A percentile compares a stretch with the other conserved stretches of the same genome.
Conservation (phyloP, 805 yeast species). For the Candida easanensis region DNA sequence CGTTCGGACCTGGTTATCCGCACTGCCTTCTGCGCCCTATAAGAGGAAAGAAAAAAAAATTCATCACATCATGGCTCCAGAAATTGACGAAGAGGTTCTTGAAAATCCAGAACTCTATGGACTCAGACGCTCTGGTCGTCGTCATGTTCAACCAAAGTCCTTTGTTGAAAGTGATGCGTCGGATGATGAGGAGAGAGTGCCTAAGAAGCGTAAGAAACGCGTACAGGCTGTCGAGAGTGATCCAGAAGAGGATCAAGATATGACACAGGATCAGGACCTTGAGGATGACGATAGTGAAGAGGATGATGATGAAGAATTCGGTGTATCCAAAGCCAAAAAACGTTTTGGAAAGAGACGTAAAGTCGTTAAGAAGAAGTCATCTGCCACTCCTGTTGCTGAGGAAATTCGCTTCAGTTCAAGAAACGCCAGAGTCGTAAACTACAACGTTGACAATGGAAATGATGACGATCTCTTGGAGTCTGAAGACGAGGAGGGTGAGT, state of each 20-base stretch:
- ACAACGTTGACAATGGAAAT: conserved; percentile 64
- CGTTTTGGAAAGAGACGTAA: conserved; percentile 24
- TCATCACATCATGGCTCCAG: neutral
- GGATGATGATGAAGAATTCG: conserved; percentile 39
- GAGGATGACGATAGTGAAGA: conserved; percentile 33
- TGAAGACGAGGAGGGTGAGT: conserved; percentile 24
- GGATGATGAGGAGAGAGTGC: conserved; percentile 22
- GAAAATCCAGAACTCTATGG: conserved; percentile 83
- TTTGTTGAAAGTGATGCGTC: conserved; percentile 26
- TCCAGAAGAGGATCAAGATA: conserved; percentile 29
- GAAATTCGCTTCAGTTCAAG: conserved; percentile 81
- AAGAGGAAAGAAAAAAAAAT: neutral
- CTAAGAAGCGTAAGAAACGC: conserved; percentile 30
- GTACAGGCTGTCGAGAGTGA: conserved; percentile 9
- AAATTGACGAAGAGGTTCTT: conserved; percentile 51
- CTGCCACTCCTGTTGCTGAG: conserved; percentile 22
- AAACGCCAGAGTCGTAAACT: conserved; percentile 62
- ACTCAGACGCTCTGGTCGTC: conserved; percentile 68
- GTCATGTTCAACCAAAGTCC: conserved; percentile 21
- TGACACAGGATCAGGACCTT: conserved; percentile 29
- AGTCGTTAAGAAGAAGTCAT: conserved; percentile 19
- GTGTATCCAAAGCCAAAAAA: conserved; percentile 28
- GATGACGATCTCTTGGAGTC: conserved; percentile 40
- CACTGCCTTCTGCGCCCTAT: neutral
- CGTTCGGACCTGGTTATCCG: too few species aligned